Evolutionary conservation across 2,329 filamentous ascomycete genomes (phyloP), one percentile per base, ranked within the genome.

Genomic region (Periconia digitata): DNA sequence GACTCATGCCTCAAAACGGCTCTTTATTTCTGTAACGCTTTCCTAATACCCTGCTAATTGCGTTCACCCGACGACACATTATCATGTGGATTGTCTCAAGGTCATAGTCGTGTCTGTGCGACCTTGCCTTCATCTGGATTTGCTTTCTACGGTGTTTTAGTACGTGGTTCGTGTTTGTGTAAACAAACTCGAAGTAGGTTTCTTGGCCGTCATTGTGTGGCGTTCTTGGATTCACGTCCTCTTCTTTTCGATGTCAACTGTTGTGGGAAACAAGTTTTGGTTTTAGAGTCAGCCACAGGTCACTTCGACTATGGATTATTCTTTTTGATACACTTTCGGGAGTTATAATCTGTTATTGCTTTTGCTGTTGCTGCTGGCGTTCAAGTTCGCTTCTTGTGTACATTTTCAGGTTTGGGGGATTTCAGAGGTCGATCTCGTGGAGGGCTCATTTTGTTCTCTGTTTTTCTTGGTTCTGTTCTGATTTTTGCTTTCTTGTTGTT

Each of bases 1-100:
- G 64, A 67, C 51, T 54, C 53, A 54, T 55, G 48, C 23, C 44
- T 38, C 44, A 62, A 59, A 60, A 47, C 54, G 57, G 58, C 53
- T 59, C 58, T 55, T 54, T 49, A 51, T 49, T 50, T 44, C 27
- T 54, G 60, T 48, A 54, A 59, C 58, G 59, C 58, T 51, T 49
- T 61, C 54, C 60, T 56, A 51, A 54, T 51, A 51, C 46, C 47
- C 45, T 47, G 43, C 3, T 12, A 32, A 12, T 32, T 32, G 27
- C n/a, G 27, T 32, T 10, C n/a, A 32, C 27, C 3, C n/a, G 27
- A 10, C 3, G n/a, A 15, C 27, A 32, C 27, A 32, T 10, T 15
- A 13, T 32, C 27, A 12, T 12, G 27, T 32, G n/a, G 27, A 10
- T 32, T 32, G 10, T 15, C n/a, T 4, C 10, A 3, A 13, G 27